Evolutionary conservation across 2,329 filamentous ascomycete genomes (phyloP).

Genomic region (Aspergillus clavatus): DNA sequence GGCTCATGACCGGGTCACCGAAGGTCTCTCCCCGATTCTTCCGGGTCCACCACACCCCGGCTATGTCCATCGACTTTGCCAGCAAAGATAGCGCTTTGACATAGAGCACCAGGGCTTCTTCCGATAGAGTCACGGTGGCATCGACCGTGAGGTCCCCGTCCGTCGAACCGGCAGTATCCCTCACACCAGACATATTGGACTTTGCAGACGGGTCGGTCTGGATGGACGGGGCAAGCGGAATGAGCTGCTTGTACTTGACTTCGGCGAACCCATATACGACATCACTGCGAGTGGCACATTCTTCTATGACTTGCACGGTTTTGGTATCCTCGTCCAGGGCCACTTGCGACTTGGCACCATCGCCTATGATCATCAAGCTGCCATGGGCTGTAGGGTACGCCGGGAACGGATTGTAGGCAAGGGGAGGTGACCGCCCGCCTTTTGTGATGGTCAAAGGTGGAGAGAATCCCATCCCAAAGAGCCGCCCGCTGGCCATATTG

Average conservation of each 20-base stretch:
- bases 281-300: constrained; percentile 86
- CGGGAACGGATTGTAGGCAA: constrained; percentile 66
- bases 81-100: constrained; percentile 89
- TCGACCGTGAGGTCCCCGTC: constrained; percentile 78
- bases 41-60: constrained; percentile 83
- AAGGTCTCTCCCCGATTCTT: constrained; percentile 63
- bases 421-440: constrained; percentile 43
- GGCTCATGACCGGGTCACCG: constrained; percentile 40
- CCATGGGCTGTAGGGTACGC: constrained; percentile 72
- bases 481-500: constrained; percentile 74
- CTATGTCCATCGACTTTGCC: constrained; percentile 92
- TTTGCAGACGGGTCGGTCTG: constrained; percentile 32
- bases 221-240: constrained; percentile 73
- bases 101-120: constrained; percentile 92
- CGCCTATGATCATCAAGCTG: constrained; percentile 59
- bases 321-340: constrained; percentile 73
- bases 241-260: constrained; percentile 96
- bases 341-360: constrained; percentile 57
- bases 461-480: constrained; percentile 49
- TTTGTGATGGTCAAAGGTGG: constrained; percentile 44
- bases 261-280: constrained; percentile 97
- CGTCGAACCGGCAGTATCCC: constrained; percentile 49
- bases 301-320: constrained; percentile 78
- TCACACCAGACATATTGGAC: constrained; percentile 25
- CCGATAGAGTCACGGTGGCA: constrained; percentile 78